Conservation (phyloP, 2,329 filamentous ascomycete genomes). For the Balansia obtecta region DNA sequence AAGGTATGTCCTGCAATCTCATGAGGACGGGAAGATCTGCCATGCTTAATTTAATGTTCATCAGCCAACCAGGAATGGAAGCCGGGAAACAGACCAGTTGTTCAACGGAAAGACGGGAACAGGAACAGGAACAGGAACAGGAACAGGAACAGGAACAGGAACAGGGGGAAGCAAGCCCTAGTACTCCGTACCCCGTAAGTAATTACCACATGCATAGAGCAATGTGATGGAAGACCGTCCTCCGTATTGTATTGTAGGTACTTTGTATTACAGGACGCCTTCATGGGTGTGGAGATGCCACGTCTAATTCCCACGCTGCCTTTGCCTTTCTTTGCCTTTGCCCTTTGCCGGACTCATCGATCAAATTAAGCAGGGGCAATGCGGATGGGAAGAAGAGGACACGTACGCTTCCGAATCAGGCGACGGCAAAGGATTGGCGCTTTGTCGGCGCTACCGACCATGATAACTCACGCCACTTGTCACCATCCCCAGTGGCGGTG, state of each 20-base stretch:
- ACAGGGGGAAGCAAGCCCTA: neutral
- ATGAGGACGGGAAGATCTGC: neutral
- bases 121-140: too few species aligned
- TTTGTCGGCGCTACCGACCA: neutral
- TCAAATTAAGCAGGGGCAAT: too few species aligned
- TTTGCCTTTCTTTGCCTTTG: too few species aligned
- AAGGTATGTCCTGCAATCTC: neutral
- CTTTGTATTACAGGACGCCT: too few species aligned
- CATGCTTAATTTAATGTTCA: neutral
- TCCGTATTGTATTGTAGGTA: too few species aligned
- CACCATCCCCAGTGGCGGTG: neutral
- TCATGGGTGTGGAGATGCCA: too few species aligned
- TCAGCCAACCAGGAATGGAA: neutral
- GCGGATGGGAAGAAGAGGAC: too few species aligned
- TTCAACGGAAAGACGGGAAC: neutral
- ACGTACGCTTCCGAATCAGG: neutral
- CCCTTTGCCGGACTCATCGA: too few species aligned
- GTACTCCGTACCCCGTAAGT: too few species aligned
- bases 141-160: too few species aligned
- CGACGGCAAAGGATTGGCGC: neutral
- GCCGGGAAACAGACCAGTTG: neutral
- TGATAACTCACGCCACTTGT: neutral
- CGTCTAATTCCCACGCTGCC: too few species aligned
- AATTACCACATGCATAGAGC: neutral
- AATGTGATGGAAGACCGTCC: neutral